These are phyloP conservation scores for Paramecium tetraurelia DNA, from an alignment of 73 alveolate genomes.

Conservation along the genomic window DNA sequence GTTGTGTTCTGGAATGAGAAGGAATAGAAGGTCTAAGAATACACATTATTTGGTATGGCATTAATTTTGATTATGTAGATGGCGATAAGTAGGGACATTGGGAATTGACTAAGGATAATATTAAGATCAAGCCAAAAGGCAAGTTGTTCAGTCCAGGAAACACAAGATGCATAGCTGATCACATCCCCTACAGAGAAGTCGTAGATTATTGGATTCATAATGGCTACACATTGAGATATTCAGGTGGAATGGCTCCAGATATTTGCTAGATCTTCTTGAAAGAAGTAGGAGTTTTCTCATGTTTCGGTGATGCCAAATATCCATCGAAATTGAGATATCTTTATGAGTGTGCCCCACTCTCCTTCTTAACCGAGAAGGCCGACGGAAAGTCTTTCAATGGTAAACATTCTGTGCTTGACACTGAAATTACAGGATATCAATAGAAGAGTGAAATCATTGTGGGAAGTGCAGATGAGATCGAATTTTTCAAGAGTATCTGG, in stretches of 20 bases:
- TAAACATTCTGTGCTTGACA: constrained; percentile 40
- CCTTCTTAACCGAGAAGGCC: constrained; percentile 80
- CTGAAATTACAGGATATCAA: constrained; percentile 24
- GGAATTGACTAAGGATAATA: constrained; percentile 74
- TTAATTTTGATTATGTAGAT: not conserved
- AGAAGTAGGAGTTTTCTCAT: constrained; percentile 86
- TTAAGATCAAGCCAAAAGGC: constrained; percentile 68
- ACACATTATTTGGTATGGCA: constrained; percentile 58
- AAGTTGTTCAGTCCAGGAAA: constrained; percentile 90
- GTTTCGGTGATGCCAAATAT: constrained; percentile 67
- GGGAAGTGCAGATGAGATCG: not conserved
- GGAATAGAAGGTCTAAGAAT: constrained; percentile 64
- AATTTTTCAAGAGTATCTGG: not conserved
- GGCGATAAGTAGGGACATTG: constrained; percentile 60
- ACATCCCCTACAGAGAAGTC: constrained; percentile 66
- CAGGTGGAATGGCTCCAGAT: constrained; percentile 95
- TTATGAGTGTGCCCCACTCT: constrained; percentile 87
- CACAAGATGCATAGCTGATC: constrained; percentile 78
- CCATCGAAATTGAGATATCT: constrained; percentile 65
- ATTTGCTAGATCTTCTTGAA: constrained; percentile 86
- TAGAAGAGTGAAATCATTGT: not conserved
- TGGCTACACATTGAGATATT: constrained; percentile 84
- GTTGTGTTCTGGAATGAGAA: constrained; percentile 65
- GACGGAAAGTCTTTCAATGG: constrained; percentile 86
- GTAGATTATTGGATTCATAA: constrained; percentile 74